Base-by-base conservation (phyloP, 2,329 filamentous ascomycete genomes). In the Onygenales sp. region DNA sequence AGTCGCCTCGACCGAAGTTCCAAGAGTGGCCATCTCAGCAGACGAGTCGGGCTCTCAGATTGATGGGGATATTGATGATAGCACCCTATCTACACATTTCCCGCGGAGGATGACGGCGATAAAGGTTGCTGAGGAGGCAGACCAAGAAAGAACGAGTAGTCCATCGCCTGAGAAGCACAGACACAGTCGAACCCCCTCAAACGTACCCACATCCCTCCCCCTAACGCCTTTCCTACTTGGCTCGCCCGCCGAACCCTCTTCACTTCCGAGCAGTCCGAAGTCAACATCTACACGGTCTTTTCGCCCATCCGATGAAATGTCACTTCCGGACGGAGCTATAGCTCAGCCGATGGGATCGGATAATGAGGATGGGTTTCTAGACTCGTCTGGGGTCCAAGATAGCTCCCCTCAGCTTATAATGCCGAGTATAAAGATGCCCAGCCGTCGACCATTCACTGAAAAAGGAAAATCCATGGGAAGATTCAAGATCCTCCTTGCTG, bases 371-470 rank as follows among this genome's bases (percentile, higher is more conserved):
- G 64, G 65, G 14, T 50, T 55, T 10, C 52, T 55, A 8, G 60
- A 58, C 7, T 65, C 66, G 7, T 61, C 63, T 8, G 63, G 63
- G 48, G 52, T 68, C 2, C 62, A 65, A 32, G 69, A 71, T 55
- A 69, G 73, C 63, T 62, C 72, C 10, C 72, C 74, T n/a, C 91
- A 97, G 69, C 79, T 98, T n/a, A 88, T 98, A 56, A 98, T 98
- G 93, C 93, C 93, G 5, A 95, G 90, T 64, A 85, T 98, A 63
- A 84, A 82, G 57, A 93, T 98, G 81, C 92, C 93, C 3, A 87
- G 83, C 56, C 83, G 93, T 49, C 80, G 90, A 50, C 91, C 91
- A 0, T 97, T 97, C 68, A 96, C 93, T 0, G 83, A 87, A n/a
- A 80, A 81, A 46, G 93, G 93, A 13, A 92, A 86, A 72, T 79